phyloP scores from a whole-genome alignment of 176 grass and related monocot genomes.

The Olyra latifolia region DNA sequence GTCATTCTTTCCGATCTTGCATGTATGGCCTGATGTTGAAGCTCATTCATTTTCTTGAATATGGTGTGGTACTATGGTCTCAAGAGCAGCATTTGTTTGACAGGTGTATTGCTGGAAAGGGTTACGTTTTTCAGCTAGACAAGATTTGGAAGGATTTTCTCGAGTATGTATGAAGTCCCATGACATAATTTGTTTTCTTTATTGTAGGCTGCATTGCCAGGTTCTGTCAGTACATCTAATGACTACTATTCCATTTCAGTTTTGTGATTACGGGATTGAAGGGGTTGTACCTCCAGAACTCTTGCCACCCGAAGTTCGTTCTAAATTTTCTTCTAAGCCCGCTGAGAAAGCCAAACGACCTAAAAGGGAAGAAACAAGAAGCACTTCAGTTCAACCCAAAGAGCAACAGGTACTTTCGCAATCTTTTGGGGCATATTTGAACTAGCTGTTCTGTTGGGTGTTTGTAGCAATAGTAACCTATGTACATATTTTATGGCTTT shows the following conservation, averaged over 20 bases:
- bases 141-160: slow-evolving; percentile 87
- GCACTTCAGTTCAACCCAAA: slow-evolving; percentile 54
- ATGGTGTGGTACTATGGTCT: slow-evolving; percentile 10
- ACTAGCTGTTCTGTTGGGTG: background rate
- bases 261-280: slow-evolving; percentile 80
- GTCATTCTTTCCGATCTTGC: background rate
- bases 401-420: slow-evolving; percentile 55
- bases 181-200: background rate
- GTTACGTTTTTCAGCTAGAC: slow-evolving; percentile 76
- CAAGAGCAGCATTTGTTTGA: slow-evolving; percentile 21
- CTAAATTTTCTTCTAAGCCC: slow-evolving; percentile 70
- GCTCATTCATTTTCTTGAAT: background rate
- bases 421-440: background rate
- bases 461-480: background rate
- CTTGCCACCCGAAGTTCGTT: slow-evolving; percentile 63
- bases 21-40: background rate
- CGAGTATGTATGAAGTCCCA: slow-evolving; percentile 52
- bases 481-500: background rate
- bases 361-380: slow-evolving; percentile 71
- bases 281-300: slow-evolving; percentile 89
- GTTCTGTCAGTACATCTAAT: background rate
- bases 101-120: slow-evolving; percentile 99
- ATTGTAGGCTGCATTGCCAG: background rate
- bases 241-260: slow-evolving; percentile 22
- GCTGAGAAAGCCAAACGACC: slow-evolving; percentile 71